Evolutionary conservation across 2,329 filamentous ascomycete species (phyloP), one percentile per base, ranked within the genome.

Genomic region (Monilinia polystroma): DNA sequence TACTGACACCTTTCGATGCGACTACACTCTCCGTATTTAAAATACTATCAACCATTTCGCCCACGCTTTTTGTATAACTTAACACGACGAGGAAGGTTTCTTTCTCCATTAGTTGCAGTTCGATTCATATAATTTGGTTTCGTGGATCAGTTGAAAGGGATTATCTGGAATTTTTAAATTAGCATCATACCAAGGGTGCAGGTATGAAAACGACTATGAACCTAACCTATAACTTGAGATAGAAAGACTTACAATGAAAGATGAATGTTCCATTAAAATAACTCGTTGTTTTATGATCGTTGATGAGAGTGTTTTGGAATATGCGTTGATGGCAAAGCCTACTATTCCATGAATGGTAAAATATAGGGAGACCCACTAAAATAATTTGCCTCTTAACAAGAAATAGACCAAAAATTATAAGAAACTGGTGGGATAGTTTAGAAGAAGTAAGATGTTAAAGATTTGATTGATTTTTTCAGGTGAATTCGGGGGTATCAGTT

Each of bases 211-310:
- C 2, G 2, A 26, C 6, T 26, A 4, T 7, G 0, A 20, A 51
- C 8, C 29, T 38, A 18, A 41, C 5, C 1, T 2, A 3, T 51
- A 11, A 2, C 16, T 23, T 4, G 1, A 7, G n/a, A 16, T 10
- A 26, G 20, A 20, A 0, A 0, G 8, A 41, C 10, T 20, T 62
- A 3, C 7, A 4, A 7, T 20, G 3, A 4, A 20, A 23, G 7
- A 38, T 5, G 38, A 5, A 0, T 1, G 7, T 6, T 35, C 1
- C 6, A 1, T 35, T 1, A 0, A 16, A 14, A 16, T 1, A 16
- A 6, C 2, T 26, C 0, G 11, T 26, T 26, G 2, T 52, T 16
- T 2, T 16, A n/a, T 52, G 23, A 52, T 16, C 4, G 4, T 52
- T 16, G 49, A 7, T 23, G 3, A 52, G 23, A n/a, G 10, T 26